Evolutionary conservation across 495 filamentous ascomycete genomes (phyloP), one percentile per base, ranked within the genome.

Genomic region (Hypoxylon fuscum): DNA sequence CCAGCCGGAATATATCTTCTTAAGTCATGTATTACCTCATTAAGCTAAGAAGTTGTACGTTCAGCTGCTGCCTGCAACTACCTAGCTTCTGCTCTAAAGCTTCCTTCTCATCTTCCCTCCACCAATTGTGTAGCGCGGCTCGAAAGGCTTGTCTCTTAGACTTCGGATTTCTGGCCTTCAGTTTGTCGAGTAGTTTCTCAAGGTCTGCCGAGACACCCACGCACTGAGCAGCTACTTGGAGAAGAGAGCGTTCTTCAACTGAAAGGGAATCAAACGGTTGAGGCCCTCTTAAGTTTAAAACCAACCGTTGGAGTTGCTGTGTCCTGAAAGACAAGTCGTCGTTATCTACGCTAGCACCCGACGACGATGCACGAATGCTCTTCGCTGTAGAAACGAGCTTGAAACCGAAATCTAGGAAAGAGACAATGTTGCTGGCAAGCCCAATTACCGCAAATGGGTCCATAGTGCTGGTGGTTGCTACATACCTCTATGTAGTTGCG

Each of bases 371-470:
- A 37, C 71, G 69, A 5, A 81, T 64, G 29, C 74, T 45, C 17
- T 65, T 60, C 2, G 62, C 63, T 15, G 53, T 54, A 2, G 49
- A 23, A 18, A 78, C 22, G 1, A 75, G 31, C 54, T 74, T 73
- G 8, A 54, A 63, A 20, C 71, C 66, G 52, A 79, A 74, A 41
- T 76, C 72, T 14, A 81, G 55, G 21, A 81, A 80, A 23, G 68
- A 50, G 8, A 79, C 31, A 37, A 79, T 68, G 11, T 60, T 72
- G 21, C 67, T 64, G 1, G 70, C 77, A 23, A 79, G 52, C 14
- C 77, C 69, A 49, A 79, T 68, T 3, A 74, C 72, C 1, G 77
- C 65, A 18, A 78, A 21, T 11, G 73, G 76, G 40, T 79, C 78
- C 78, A 79, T 80, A 22, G 45, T 34, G 56, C n/a, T 17, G 1